These are phyloP conservation scores for Brassica cretica DNA, from an alignment of 345 rosid genomes.

Conservation along the genomic window DNA sequence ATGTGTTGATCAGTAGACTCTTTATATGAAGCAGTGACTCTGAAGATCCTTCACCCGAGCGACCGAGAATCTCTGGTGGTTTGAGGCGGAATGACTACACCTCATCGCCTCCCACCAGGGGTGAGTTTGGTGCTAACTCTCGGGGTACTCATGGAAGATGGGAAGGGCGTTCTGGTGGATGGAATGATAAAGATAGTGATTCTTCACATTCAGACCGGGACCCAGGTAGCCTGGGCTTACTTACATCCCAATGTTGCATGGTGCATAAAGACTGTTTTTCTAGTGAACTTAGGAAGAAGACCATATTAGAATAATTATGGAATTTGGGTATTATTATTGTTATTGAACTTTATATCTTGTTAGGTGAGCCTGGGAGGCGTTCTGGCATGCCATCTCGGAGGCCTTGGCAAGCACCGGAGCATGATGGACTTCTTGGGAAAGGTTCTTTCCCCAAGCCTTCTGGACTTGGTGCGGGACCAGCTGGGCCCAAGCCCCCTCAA, in stretches of 20 bases:
- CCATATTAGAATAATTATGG: slow-evolving; percentile 4
- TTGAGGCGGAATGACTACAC: slow-evolving; percentile 75
- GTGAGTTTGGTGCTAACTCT: slow-evolving; percentile 57
- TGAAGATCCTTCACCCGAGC: slow-evolving; percentile 65
- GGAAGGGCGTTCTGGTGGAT: slow-evolving; percentile 82
- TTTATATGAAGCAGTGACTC: slow-evolving; percentile 51
- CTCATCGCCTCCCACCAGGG: slow-evolving; percentile 86
- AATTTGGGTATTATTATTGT: slow-evolving; percentile 10
- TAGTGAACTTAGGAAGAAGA: slow-evolving; percentile 17
- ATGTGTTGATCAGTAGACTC: slow-evolving; percentile 7
- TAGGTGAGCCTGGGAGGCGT: slow-evolving; percentile 67
- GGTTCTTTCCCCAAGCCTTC: slow-evolving; percentile 89
- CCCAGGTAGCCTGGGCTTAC: slow-evolving; percentile 52
- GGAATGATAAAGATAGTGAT: slow-evolving; percentile 75
- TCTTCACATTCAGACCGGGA: slow-evolving; percentile 72
- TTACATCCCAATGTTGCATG: slow-evolving; percentile 12
- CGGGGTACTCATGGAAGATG: slow-evolving; percentile 72
- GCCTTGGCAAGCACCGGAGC: slow-evolving; percentile 82
- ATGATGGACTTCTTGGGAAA: slow-evolving; percentile 97
- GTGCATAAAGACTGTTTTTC: not conserved
- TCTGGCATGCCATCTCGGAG: slow-evolving; percentile 70
- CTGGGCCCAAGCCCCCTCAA: slow-evolving; percentile 63
- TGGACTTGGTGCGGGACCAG: slow-evolving; percentile 59
- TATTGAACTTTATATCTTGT: slow-evolving; percentile 15
- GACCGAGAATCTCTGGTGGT: slow-evolving; percentile 55